Percentiles rank a stretch among this genome's conserved stretches.
These are phyloP conservation scores for Hypoxylon rickii DNA, from an alignment of 495 filamentous ascomycete genomes.

Conservation along the genomic window DNA sequence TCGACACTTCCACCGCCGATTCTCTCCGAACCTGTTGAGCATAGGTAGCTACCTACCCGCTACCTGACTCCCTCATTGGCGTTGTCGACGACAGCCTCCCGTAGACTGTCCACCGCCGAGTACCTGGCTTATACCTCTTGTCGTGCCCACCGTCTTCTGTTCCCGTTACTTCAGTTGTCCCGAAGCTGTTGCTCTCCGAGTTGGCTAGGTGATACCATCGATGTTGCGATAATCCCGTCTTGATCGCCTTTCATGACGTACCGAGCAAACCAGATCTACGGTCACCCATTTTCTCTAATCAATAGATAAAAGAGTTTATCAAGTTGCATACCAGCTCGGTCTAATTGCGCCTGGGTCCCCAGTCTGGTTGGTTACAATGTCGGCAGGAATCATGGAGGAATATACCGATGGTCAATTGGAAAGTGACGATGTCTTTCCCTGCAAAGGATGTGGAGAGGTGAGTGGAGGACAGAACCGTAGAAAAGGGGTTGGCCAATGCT, in stretches of 20 bases:
- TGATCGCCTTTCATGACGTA: constrained; percentile 32
- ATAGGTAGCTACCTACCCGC: neutral
- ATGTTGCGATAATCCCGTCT: constrained; percentile 23
- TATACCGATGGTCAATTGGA: constrained; percentile 85
- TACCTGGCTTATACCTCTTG: no score
- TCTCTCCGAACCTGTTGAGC: neutral
- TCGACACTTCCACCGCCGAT: constrained; percentile 17
- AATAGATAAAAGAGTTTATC: neutral
- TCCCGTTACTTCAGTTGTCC: neutral
- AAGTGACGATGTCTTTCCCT: constrained; percentile 87
- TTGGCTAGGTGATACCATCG: constrained; percentile 1
- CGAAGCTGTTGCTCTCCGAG: constrained; percentile 3
- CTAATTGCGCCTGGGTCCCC: constrained; percentile 2
- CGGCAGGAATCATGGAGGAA: constrained; percentile 51
- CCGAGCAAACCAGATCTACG: constrained; percentile 5
- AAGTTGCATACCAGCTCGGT: neutral
- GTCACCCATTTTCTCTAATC: neutral
- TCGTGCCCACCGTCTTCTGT: no score
- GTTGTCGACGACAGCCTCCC: neutral
- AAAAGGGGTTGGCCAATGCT: constrained; percentile 8
- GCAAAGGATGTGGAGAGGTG: constrained; percentile 98
- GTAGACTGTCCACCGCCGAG: neutral
- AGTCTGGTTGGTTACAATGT: constrained; percentile 6
- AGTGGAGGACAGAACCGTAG: constrained; percentile 15
- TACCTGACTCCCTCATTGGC: neutral